Conservation (phyloP, 129 eudicot species). For the Chrysanthemum makinoi region DNA sequence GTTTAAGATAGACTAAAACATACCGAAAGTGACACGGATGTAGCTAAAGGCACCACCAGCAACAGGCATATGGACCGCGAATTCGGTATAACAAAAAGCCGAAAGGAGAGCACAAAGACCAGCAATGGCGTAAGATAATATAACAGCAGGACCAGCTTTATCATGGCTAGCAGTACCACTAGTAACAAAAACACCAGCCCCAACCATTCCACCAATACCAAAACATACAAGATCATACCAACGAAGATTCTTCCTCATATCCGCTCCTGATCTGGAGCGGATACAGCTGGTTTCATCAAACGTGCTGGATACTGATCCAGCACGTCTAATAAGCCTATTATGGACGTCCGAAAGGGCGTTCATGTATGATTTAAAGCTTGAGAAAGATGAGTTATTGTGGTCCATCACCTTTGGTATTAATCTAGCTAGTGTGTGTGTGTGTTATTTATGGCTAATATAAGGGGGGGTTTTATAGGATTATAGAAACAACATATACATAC, state of each 20-base stretch:
- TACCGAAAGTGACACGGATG: conserved; percentile 91
- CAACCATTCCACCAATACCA: conserved; percentile 97
- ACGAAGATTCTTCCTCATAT: conserved; percentile 49
- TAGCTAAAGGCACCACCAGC: conserved; percentile 99
- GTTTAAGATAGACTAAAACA: neutral
- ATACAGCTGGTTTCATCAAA: conserved; percentile 57
- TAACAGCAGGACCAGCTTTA: conserved; percentile 77
- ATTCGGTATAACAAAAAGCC: conserved; percentile 95
- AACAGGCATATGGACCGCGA: conserved; percentile 96
- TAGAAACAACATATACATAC: conserved; percentile 14
- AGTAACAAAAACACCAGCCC: conserved; percentile 95
- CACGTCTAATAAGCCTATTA: conserved; percentile 56
- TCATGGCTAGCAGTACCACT: conserved; percentile 64
- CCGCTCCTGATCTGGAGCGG: conserved; percentile 61
- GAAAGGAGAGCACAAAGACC: conserved; percentile 90
- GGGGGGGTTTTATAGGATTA: conserved; percentile 28
- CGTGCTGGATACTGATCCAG: conserved; percentile 58
- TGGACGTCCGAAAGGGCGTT: conserved; percentile 65
- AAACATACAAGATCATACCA: conserved; percentile 90
- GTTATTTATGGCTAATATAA: neutral
- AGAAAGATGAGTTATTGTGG: conserved; percentile 57
- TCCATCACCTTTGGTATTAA: conserved; percentile 35
- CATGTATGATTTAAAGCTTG: conserved; percentile 60
- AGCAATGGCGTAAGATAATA: conserved; percentile 93
- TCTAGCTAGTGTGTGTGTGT: neutral